Base-by-base conservation (phyloP, 352 stramenopile species). In the Phytophthora cryptogea region DNA sequence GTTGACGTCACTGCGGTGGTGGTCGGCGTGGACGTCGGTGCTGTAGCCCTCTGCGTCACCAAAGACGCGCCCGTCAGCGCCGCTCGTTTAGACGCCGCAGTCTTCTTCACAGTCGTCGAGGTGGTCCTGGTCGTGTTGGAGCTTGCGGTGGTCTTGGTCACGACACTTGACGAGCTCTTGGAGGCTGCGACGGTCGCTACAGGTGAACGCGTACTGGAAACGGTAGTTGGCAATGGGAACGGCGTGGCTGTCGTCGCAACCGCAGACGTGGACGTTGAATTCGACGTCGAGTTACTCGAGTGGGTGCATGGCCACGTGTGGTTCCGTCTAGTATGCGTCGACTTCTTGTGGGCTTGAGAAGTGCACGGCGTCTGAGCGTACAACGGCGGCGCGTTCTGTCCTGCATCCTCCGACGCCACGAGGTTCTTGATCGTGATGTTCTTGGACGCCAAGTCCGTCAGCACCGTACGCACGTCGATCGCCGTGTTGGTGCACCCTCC, bases 401-500 rank as follows among this genome's bases (percentile, higher is more conserved):
- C 33, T 14, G 30, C 42, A 45, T 53, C 41, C 10, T 60, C 20
- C 17, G 56, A 59, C 14, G 58, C 56, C 10, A 80, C 47, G 31
- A 83, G 47, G 43, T 83, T 69, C 31, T 58, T 43, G 33, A 80
- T 76, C 5, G 65, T 66, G 26, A 83, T 67, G 35, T 62, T 73
- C 39, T 77, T 71, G 2, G 13, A 23, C 8, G 43, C 31, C 63
- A 86, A 64, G 33, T 84, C 76, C 0, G 23, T 45, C 14, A 86
- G 46, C 33, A 86, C 58, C 23, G 65, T 70, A 7, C 65, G 71
- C 13, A 80, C 62, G 13, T 84, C 60, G 23, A 84, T 70, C 0
- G 70, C 74, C 8, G 61, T 66, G 46, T 86, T 88, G 27, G 42
- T 54, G 52, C 78, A 88, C 20, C 68, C 74, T 0, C 78, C 76